These are phyloP conservation scores for Chlorella sp. DNA, from an alignment of 139 green algal species.

Conservation along the genomic window DNA sequence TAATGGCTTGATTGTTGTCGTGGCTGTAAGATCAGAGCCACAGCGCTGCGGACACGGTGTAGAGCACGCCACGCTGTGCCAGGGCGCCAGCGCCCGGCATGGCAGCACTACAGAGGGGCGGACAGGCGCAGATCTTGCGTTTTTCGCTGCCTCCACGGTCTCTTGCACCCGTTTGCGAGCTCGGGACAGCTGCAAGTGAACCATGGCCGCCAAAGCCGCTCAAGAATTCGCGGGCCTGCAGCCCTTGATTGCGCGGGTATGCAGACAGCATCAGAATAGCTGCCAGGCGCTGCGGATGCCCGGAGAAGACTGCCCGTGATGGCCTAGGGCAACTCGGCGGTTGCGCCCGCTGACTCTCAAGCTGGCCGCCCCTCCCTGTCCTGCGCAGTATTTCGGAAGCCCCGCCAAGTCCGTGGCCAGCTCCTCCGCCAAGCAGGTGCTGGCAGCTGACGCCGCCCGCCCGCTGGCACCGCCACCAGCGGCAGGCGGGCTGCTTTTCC, in stretches of 20 bases:
- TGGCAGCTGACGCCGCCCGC: not conserved
- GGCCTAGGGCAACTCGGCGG: not conserved
- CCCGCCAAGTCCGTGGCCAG: not conserved
- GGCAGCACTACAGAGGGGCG: no score
- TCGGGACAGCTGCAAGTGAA: no score
- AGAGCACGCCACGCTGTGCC: not conserved
- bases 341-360: not conserved
- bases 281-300: not conserved
- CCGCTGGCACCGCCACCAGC: not conserved
- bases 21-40: not conserved
- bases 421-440: not conserved
- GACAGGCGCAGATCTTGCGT: no score
- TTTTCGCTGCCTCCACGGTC: no score
- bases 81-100: no score
- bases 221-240: no score
- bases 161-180: no score
- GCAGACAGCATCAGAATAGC: no score
- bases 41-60: no score
- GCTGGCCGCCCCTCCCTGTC: not conserved
- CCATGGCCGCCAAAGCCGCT: no score
- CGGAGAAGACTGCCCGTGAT: not conserved
- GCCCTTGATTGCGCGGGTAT: not conserved
- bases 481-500: not conserved
- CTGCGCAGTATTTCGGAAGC: slow-evolving; percentile 18
- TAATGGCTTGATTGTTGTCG: not conserved